phyloP scores from a whole-genome alignment of 768 basidiomycete genomes.

The Russula sp. region DNA sequence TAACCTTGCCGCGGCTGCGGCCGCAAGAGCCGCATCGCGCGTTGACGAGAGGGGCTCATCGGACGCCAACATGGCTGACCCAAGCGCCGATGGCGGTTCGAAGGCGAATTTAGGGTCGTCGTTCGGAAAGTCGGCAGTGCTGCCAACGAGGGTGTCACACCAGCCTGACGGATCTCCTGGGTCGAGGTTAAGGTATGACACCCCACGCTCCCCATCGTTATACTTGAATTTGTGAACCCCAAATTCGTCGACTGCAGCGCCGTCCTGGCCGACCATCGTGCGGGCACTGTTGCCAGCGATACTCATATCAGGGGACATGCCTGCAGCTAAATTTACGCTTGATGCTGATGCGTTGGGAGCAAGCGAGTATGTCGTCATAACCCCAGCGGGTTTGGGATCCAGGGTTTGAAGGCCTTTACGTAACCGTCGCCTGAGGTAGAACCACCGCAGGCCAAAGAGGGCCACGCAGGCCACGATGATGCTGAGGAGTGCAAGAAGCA shows the following conservation, averaged over 20 bases:
- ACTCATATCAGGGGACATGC: conserved; percentile 36
- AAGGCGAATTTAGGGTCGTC: not conserved
- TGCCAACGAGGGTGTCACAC: conserved; percentile 28
- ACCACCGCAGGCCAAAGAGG: conserved; percentile 56
- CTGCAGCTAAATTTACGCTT: conserved; percentile 29
- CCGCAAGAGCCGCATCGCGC: conserved; percentile 9
- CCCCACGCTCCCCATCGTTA: conserved; percentile 13
- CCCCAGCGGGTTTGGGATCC: conserved; percentile 26
- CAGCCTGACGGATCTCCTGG: conserved; percentile 23
- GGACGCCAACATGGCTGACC: not conserved
- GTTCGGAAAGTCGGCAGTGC: conserved; percentile 26
- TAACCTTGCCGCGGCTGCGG: conserved; percentile 5
- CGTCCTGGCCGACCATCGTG: conserved; percentile 33
- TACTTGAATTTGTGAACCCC: conserved; percentile 24
- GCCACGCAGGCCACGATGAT: conserved; percentile 55
- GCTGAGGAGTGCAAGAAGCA: conserved; percentile 56
- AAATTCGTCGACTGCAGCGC: conserved; percentile 30
- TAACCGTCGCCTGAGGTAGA: conserved; percentile 36
- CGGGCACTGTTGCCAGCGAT: conserved; percentile 38
- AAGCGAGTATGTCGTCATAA: conserved; percentile 39
- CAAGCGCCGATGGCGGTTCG: not conserved
- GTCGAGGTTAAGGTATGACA: conserved; percentile 26
- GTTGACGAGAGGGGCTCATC: conserved; percentile 10
- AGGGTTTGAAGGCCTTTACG: conserved; percentile 25
- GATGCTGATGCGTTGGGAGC: conserved; percentile 35